Conservation (phyloP, 2,329 filamentous ascomycete genomes). For the Chaetomium sp. region DNA sequence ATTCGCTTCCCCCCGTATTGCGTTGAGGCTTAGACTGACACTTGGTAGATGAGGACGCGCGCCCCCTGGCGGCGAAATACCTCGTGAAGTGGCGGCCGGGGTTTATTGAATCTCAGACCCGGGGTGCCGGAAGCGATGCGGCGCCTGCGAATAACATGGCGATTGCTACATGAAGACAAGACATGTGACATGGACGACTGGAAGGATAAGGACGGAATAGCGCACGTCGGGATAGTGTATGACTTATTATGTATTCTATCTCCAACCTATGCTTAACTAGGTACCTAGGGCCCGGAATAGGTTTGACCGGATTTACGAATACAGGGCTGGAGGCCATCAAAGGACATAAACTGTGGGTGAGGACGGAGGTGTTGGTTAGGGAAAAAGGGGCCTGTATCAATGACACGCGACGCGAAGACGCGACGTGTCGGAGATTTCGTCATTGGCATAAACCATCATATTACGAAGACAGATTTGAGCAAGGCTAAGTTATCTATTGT, state of each 20-base stretch:
- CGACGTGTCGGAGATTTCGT: constrained; percentile 1
- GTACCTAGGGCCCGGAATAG: too few relatives aligned
- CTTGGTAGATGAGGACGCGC: constrained; percentile 60
- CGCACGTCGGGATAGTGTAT: background rate
- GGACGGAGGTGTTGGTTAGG: background rate
- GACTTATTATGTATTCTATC: constrained; percentile 10
- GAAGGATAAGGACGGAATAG: background rate
- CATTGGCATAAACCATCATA: constrained; percentile 11
- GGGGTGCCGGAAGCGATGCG: constrained; percentile 25
- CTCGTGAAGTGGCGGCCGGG: constrained; percentile 62
- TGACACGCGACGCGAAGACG: constrained; percentile 15
- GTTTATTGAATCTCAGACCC: constrained; percentile 47
- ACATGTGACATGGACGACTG: background rate
- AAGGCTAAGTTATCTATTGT: background rate
- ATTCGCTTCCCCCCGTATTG: background rate
- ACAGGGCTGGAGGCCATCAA: background rate
- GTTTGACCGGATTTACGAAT: background rate
- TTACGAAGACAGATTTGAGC: constrained; percentile 1
- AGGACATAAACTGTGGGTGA: background rate
- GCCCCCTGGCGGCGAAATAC: constrained; percentile 64
- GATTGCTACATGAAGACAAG: constrained; percentile 21
- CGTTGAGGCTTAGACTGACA: background rate
- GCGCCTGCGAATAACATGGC: constrained; percentile 28
- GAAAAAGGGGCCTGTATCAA: background rate
- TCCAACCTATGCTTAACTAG: background rate